Conservation (phyloP, 306 rosid genomes). For the Trifolium dubium region DNA sequence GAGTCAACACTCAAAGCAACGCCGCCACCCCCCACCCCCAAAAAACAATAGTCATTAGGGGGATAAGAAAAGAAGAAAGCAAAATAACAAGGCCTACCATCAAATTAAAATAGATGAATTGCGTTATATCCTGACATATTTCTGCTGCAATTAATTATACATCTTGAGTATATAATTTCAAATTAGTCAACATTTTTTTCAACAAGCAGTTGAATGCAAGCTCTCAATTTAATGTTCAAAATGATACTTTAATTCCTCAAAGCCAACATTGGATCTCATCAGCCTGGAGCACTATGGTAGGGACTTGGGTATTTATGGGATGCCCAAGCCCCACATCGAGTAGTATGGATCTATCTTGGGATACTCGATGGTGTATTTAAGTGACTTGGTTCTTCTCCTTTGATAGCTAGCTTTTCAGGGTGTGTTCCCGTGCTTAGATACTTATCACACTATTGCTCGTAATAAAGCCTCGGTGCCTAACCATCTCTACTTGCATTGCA, state of each 20-base stretch:
- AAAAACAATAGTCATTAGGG: not conserved
- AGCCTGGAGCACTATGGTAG: not conserved
- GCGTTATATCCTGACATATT: constrained; percentile 7
- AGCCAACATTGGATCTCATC: not conserved
- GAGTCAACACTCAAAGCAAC: not conserved
- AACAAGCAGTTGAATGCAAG: not conserved
- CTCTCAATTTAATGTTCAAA: not conserved
- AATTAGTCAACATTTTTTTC: not conserved
- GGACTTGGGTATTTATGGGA: not conserved
- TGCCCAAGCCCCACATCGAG: not conserved
- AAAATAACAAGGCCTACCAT: constrained; percentile 11
- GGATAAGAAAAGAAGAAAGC: constrained; percentile 19
- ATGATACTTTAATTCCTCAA: not conserved
- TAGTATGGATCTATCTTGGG: not conserved
- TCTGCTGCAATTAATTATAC: constrained; percentile 22
- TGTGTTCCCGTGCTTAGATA: not conserved
- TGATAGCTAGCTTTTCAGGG: not conserved
- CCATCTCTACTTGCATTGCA: not conserved
- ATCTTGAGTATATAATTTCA: not conserved
- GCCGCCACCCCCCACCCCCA: not conserved
- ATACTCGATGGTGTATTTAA: not conserved
- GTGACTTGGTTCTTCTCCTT: not conserved
- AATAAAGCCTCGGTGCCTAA: constrained; percentile 18
- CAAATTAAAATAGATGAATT: not conserved
- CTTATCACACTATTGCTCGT: not conserved